These are phyloP conservation scores for Ogataea hybrid DNA, from an alignment of 1,139 yeast species.

Conservation along the genomic window DNA sequence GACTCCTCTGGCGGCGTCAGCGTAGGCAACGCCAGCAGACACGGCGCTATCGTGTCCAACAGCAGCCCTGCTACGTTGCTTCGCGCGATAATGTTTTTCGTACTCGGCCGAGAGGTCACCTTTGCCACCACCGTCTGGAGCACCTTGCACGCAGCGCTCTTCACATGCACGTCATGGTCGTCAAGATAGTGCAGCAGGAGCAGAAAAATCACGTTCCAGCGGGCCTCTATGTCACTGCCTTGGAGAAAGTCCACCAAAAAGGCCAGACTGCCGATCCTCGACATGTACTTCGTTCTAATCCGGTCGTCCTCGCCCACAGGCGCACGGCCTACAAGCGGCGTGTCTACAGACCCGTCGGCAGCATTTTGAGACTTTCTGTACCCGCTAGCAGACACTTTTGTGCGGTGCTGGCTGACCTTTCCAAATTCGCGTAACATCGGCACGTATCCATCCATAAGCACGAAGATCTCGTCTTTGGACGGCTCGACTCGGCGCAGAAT, in stretches of 20 bases:
- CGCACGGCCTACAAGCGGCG: constrained; percentile 23
- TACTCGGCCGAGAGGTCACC: constrained; percentile 8
- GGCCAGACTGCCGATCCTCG: constrained; percentile 18
- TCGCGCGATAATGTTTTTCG: constrained; percentile 14
- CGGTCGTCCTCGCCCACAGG: constrained; percentile 19
- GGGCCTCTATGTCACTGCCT: constrained; percentile 14
- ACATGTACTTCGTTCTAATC: constrained; percentile 21
- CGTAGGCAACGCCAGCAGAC: constrained; percentile 28
- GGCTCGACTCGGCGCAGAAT: constrained; percentile 1
- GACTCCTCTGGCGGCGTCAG: constrained; percentile 27
- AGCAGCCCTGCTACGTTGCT: constrained; percentile 23
- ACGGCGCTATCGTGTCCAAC: constrained; percentile 25
- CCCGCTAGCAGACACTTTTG: constrained; percentile 15
- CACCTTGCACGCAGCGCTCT: constrained; percentile 21
- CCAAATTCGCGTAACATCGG: constrained; percentile 12
- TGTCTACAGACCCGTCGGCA: constrained; percentile 12
- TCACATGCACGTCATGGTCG: constrained; percentile 26
- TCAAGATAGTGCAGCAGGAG: constrained; percentile 27
- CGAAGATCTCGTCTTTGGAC: constrained; percentile 1
- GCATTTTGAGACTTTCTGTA: constrained; percentile 6
- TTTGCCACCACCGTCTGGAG: constrained; percentile 13
- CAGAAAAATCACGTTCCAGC: constrained; percentile 29
- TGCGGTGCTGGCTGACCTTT: constrained; percentile 4
- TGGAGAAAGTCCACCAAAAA: constrained; percentile 13
- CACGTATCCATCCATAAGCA: constrained; percentile 7